Evolutionary conservation across 202 grass and related monocot species (phyloP).

Genomic region (Panicum hallii): DNA sequence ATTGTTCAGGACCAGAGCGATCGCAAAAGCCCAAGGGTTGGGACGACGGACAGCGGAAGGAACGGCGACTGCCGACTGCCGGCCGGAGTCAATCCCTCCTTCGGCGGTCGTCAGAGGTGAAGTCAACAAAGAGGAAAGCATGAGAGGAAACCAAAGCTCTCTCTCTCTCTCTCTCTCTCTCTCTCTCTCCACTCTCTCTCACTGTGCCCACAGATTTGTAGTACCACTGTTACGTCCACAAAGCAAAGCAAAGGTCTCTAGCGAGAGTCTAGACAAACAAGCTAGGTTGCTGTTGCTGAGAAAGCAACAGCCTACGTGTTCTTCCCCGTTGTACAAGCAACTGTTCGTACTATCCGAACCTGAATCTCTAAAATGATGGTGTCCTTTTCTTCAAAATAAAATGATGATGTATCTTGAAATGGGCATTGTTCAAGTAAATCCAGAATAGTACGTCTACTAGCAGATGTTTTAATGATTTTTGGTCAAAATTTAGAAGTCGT

Average conservation of each 20-base stretch:
- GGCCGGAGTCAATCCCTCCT: slow-evolving; percentile 38
- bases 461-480: not conserved
- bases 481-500: not conserved
- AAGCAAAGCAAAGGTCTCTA: not conserved
- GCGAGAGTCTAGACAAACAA: not conserved
- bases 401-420: not conserved
- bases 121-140: slow-evolving; percentile 44
- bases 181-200: not conserved
- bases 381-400: not conserved
- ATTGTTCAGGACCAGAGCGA: slow-evolving; percentile 26
- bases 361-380: not conserved
- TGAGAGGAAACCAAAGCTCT: not conserved
- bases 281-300: not conserved
- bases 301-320: slow-evolving; percentile 9
- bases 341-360: not conserved
- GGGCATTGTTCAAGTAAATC: not conserved
- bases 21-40: slow-evolving; percentile 36
- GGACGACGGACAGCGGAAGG: not conserved
- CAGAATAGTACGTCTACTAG: not conserved
- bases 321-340: not conserved
- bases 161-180: too few species aligned
- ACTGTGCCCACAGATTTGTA: not conserved
- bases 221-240: not conserved
- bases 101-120: not conserved
- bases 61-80: not conserved